phyloP scores from a whole-genome alignment of 169 alveolate genomes.

The Plasmodium coatneyi region DNA sequence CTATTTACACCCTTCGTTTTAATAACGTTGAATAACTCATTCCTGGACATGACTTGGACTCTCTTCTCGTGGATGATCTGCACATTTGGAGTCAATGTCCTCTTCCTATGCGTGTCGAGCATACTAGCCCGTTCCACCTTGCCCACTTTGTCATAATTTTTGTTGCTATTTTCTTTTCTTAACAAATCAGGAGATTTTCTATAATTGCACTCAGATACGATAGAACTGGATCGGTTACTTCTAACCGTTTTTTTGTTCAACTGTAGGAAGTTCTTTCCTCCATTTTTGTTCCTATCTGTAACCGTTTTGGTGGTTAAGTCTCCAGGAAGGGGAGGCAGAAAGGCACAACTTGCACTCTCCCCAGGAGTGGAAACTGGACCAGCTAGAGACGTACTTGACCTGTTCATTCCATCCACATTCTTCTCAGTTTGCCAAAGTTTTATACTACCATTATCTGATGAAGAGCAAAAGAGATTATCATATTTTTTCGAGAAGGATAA shows the following conservation, averaged over 20 bases:
- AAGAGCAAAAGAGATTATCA: constrained; percentile 12
- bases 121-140: neutral
- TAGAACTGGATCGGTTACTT: constrained; percentile 17
- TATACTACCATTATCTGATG: constrained; percentile 62
- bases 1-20: neutral
- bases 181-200: neutral
- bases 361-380: neutral
- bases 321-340: neutral
- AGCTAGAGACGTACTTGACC: neutral
- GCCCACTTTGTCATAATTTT: neutral
- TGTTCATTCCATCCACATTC: neutral
- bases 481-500: constrained; percentile 28
- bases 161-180: constrained; percentile 8
- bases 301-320: neutral
- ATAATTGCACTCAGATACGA: constrained; percentile 1
- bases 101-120: constrained; percentile 9
- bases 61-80: neutral
- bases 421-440: constrained; percentile 33
- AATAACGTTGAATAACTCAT: constrained; percentile 26
- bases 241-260: constrained; percentile 16
- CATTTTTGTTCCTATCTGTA: neutral
- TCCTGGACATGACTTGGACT: constrained; percentile 33
- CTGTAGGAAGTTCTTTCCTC: constrained; percentile 12
- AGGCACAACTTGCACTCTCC: neutral
- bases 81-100: constrained; percentile 29